Conservation (phyloP, 2,329 filamentous ascomycete species). For the Aspergillus ibericus region DNA sequence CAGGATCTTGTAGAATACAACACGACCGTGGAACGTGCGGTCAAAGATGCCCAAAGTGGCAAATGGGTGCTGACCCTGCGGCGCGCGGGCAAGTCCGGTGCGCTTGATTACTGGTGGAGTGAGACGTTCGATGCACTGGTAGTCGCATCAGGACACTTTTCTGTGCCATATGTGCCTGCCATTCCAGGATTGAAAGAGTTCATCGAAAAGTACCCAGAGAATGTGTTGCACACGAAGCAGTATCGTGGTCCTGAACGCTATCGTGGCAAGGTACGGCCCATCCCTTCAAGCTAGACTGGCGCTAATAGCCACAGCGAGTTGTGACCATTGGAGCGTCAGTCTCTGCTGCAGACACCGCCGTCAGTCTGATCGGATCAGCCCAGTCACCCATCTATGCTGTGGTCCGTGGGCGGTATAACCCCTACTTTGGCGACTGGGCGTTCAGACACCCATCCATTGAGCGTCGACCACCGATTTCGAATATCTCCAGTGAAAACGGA, state of each 20-base stretch:
- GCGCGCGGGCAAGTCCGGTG: slow-evolving; percentile 29
- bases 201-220: slow-evolving; percentile 37
- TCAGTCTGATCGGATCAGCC: slow-evolving; percentile 51
- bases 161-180: slow-evolving; percentile 53
- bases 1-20: slow-evolving; percentile 47
- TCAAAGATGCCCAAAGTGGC: slow-evolving; percentile 48
- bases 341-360: slow-evolving; percentile 63
- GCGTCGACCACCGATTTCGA: slow-evolving; percentile 29
- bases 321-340: slow-evolving; percentile 65
- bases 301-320: slow-evolving; percentile 48
- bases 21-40: slow-evolving; percentile 61
- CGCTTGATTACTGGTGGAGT: slow-evolving; percentile 61
- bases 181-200: slow-evolving; percentile 46
- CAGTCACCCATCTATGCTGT: slow-evolving; percentile 55
- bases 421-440: slow-evolving; percentile 60
- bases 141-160: slow-evolving; percentile 62
- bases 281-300: no score
- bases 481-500: slow-evolving; percentile 42
- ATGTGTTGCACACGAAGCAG: slow-evolving; percentile 45
- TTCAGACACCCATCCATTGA: slow-evolving; percentile 58
- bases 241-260: slow-evolving; percentile 43
- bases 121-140: slow-evolving; percentile 64
- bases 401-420: slow-evolving; percentile 53
- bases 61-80: slow-evolving; percentile 59
- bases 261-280: slow-evolving; percentile 31